These are phyloP conservation scores for Tolypocladium cylindrosporum DNA, from an alignment of 2,329 filamentous ascomycete genomes.

Conservation along the genomic window DNA sequence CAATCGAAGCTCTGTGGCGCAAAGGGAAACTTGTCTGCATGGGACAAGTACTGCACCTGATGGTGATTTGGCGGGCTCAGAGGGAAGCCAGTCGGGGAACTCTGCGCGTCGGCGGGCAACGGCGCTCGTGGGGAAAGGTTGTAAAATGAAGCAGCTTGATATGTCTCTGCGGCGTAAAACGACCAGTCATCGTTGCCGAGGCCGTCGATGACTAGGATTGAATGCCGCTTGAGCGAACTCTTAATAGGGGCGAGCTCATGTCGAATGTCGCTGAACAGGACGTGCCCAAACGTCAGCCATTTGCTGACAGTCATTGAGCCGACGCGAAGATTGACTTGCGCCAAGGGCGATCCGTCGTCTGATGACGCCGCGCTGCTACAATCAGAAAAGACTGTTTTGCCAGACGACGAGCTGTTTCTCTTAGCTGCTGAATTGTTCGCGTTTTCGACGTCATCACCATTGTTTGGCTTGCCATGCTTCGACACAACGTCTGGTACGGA, in stretches of 20 bases:
- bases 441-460: background rate
- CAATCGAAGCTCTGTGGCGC: slow-evolving; percentile 65
- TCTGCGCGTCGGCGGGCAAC: slow-evolving; percentile 32
- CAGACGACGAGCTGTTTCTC: slow-evolving; percentile 22
- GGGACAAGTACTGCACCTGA: slow-evolving; percentile 58
- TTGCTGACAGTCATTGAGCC: slow-evolving; percentile 80
- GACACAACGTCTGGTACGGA: slow-evolving; percentile 30
- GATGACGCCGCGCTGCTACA: slow-evolving; percentile 36
- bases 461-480: background rate
- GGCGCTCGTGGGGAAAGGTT: slow-evolving; percentile 56
- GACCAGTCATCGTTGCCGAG: slow-evolving; percentile 86
- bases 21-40: slow-evolving; percentile 62
- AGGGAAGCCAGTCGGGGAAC: slow-evolving; percentile 35
- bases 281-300: slow-evolving; percentile 77
- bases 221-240: slow-evolving; percentile 35
- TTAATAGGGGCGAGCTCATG: slow-evolving; percentile 50
- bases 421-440: slow-evolving; percentile 5
- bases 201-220: slow-evolving; percentile 69
- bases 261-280: slow-evolving; percentile 70
- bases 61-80: slow-evolving; percentile 60
- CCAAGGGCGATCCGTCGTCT: slow-evolving; percentile 51
- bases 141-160: slow-evolving; percentile 65
- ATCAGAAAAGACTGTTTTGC: slow-evolving; percentile 28
- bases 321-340: slow-evolving; percentile 66
- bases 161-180: slow-evolving; percentile 74